Evolutionary conservation across 1,284 basidiomycete genomes (phyloP).

Genomic region (Cutaneotrichosporon cavernicola): DNA sequence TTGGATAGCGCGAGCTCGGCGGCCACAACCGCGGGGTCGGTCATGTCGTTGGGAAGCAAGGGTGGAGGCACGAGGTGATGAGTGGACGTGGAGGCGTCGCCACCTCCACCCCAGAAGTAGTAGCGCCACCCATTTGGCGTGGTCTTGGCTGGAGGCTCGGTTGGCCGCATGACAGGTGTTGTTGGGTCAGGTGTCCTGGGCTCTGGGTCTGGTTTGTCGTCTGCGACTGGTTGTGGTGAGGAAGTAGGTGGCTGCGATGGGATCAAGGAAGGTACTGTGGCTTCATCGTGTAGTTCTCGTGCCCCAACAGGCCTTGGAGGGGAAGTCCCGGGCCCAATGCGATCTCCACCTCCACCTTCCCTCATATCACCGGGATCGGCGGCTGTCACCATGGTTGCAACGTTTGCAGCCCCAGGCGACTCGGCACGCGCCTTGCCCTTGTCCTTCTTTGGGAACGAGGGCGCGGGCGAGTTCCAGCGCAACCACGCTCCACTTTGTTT

Average conservation of each 20-base stretch:
- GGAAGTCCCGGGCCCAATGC: not conserved
- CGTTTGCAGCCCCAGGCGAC: not conserved
- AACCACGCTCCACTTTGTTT: slow-evolving; percentile 44
- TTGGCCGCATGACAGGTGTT: not conserved
- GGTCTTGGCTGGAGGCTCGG: not conserved
- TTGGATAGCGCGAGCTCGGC: not conserved
- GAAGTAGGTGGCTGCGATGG: slow-evolving; percentile 4
- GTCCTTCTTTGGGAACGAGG: slow-evolving; percentile 39
- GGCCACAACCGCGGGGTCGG: not conserved
- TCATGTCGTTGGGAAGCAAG: not conserved
- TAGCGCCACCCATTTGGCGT: slow-evolving; percentile 10
- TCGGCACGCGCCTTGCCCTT: slow-evolving; percentile 39
- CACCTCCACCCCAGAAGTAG: slow-evolving; percentile 16
- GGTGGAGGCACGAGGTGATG: not conserved
- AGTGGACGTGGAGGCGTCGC: slow-evolving; percentile 6
- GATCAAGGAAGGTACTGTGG: not conserved
- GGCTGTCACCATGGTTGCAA: not conserved
- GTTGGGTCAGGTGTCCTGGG: not conserved
- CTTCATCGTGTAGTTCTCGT: not conserved
- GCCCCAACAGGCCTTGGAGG: not conserved
- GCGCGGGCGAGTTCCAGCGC: slow-evolving; percentile 41
- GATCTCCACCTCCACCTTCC: not conserved
- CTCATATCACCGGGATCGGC: not conserved
- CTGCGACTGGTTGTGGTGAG: slow-evolving; percentile 1
- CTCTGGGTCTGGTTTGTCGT: not conserved